Conservation (phyloP, 1,284 basidiomycete species). For the Leccinum fallax region DNA sequence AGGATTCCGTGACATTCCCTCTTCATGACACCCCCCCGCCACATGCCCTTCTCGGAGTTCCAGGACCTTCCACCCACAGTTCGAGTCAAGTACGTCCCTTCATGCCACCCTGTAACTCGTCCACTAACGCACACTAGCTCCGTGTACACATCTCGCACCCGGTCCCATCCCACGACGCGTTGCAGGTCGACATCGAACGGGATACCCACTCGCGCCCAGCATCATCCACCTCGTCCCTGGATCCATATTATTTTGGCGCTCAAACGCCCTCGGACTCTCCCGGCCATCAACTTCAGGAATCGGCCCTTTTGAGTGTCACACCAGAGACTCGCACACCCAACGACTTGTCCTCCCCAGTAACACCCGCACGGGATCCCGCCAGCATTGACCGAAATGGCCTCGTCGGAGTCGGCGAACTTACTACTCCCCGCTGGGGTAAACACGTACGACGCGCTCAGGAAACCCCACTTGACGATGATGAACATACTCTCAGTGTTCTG, state of each 20-base stretch:
- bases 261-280: slow-evolving; percentile 68
- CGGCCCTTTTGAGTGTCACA: slow-evolving; percentile 41
- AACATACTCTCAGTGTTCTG: slow-evolving; percentile 35
- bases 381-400: slow-evolving; percentile 86
- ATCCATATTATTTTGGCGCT: slow-evolving; percentile 80
- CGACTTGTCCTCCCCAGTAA: slow-evolving; percentile 69
- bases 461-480: slow-evolving; percentile 37
- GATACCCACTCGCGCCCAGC: slow-evolving; percentile 50
- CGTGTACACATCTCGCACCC: slow-evolving; percentile 29
- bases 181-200: slow-evolving; percentile 34
- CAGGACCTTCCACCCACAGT: slow-evolving; percentile 2
- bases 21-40: slow-evolving; percentile 7
- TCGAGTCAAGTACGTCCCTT: slow-evolving; percentile 16
- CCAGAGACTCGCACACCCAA: slow-evolving; percentile 44
- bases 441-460: slow-evolving; percentile 35
- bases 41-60: slow-evolving; percentile 5
- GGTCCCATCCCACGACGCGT: slow-evolving; percentile 20
- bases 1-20: slow-evolving; percentile 12
- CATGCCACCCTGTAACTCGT: neutral
- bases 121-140: slow-evolving; percentile 21
- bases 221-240: slow-evolving; percentile 74
- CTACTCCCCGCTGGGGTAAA: slow-evolving; percentile 91
- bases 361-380: slow-evolving; percentile 79
- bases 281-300: slow-evolving; percentile 14
- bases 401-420: slow-evolving; percentile 94